Conservation (phyloP, 768 basidiomycete genomes). For the Cubamyces sp. region DNA sequence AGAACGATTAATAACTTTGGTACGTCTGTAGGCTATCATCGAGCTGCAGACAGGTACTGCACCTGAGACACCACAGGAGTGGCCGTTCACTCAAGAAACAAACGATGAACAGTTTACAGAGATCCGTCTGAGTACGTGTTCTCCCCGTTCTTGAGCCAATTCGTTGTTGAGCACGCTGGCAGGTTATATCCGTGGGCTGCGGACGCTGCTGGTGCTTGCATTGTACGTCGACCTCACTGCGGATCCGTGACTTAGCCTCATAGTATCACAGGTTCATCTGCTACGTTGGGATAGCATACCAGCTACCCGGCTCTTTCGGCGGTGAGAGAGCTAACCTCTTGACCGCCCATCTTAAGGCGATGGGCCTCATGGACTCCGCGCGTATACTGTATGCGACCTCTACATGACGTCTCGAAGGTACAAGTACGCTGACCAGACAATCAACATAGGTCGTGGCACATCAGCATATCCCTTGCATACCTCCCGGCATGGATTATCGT, state of each 20-base stretch:
- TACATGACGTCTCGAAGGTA: too few relatives aligned
- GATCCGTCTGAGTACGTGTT: constrained; percentile 57
- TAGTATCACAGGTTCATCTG: constrained; percentile 56
- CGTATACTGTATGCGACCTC: constrained; percentile 52
- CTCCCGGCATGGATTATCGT: constrained; percentile 80
- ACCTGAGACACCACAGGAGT: constrained; percentile 64
- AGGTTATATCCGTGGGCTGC: constrained; percentile 68
- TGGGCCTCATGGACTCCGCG: constrained; percentile 77
- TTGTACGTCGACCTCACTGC: constrained; percentile 47
- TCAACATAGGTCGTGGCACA: constrained; percentile 56
- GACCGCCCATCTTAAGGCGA: constrained; percentile 76
- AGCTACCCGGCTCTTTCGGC: constrained; percentile 72
- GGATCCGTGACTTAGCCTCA: neutral
- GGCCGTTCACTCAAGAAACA: constrained; percentile 72
- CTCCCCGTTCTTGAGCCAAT: neutral
- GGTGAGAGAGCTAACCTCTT: constrained; percentile 66
- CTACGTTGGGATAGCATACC: constrained; percentile 77
- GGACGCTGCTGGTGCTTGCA: constrained; percentile 66
- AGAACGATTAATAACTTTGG: neutral
- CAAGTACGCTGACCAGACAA: too few relatives aligned
- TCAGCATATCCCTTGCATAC: constrained; percentile 66
- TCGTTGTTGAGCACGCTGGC: neutral
- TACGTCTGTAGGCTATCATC: constrained; percentile 61
- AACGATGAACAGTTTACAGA: constrained; percentile 61
- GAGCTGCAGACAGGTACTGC: constrained; percentile 62